These are phyloP conservation scores for Phytopythium kandeliae DNA, from an alignment of 352 stramenopile species.

Conservation along the genomic window DNA sequence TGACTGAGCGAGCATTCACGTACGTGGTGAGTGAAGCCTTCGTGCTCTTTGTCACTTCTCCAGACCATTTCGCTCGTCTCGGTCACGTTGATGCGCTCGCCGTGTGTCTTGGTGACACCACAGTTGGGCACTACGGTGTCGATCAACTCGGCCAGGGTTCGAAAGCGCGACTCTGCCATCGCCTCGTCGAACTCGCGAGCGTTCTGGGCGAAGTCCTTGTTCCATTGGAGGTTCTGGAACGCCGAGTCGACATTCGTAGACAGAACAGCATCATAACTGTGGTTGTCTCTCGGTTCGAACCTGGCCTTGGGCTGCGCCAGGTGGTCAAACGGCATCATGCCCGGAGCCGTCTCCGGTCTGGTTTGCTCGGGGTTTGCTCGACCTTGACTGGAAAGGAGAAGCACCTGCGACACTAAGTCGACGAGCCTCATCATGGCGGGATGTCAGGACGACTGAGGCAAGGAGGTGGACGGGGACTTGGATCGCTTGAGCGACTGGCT, in stretches of 20 bases:
- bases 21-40: conserved; percentile 20
- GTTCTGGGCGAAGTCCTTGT: neutral
- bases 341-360: neutral
- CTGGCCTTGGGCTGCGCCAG: conserved; percentile 5
- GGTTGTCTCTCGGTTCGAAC: conserved; percentile 2
- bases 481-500: neutral
- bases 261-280: conserved; percentile 2
- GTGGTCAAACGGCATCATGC: conserved; percentile 7
- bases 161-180: conserved; percentile 1
- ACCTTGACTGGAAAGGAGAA: neutral
- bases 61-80: conserved; percentile 13
- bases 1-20: neutral
- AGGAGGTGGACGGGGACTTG: neutral
- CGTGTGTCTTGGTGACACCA: conserved; percentile 3
- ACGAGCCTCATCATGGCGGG: neutral
- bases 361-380: neutral
- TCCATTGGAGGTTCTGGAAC: neutral
- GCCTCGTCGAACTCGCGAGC: neutral
- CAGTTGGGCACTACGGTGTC: conserved; percentile 13
- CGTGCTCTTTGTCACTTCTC: conserved; percentile 15
- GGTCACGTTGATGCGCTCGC: conserved; percentile 12
- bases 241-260: neutral
- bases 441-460: neutral
- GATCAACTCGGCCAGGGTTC: conserved; percentile 12
- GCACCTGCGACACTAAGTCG: neutral